Conservation (phyloP, 1,284 basidiomycete genomes). For the Puccinia horiana region DNA sequence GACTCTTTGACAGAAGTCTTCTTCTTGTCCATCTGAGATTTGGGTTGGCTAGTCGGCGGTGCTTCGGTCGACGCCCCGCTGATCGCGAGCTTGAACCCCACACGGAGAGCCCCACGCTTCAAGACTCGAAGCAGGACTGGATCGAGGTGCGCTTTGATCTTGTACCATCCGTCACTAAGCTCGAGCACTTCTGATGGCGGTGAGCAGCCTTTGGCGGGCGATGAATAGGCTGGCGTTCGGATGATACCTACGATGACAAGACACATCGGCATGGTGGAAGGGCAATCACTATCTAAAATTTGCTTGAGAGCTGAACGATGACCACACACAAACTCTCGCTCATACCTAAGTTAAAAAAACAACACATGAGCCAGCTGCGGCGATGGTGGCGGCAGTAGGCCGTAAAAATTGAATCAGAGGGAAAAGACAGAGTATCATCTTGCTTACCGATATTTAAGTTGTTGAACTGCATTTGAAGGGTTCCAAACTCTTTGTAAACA, state of each 20-base stretch:
- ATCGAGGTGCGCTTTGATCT: slow-evolving; percentile 21
- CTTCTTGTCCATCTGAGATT: neutral
- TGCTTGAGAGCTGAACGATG: slow-evolving; percentile 26
- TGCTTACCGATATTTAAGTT: slow-evolving; percentile 45
- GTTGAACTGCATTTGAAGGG: slow-evolving; percentile 14
- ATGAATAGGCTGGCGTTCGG: neutral
- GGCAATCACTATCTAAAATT: slow-evolving; percentile 36
- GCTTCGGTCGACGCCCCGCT: neutral
- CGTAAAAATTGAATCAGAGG: neutral
- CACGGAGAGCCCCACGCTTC: slow-evolving; percentile 19
- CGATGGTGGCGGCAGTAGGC: neutral
- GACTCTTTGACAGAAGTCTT: neutral
- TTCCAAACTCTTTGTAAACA: slow-evolving; percentile 38
- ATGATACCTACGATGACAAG: slow-evolving; percentile 31
- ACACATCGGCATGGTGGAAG: slow-evolving; percentile 27
- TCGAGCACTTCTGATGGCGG: neutral
- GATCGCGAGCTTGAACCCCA: slow-evolving; percentile 39
- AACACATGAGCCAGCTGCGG: neutral
- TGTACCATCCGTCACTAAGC: slow-evolving; percentile 47
- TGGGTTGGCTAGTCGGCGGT: neutral
- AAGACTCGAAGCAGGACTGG: slow-evolving; percentile 1
- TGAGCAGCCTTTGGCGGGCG: neutral
- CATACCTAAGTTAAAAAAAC: slow-evolving; percentile 14
- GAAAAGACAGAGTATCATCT: neutral
- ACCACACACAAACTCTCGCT: slow-evolving; percentile 39